Evolutionary conservation across 1,139 yeast genomes (phyloP), one percentile per base, ranked within the genome.

Genomic region (Saccharomyces uvarum): DNA sequence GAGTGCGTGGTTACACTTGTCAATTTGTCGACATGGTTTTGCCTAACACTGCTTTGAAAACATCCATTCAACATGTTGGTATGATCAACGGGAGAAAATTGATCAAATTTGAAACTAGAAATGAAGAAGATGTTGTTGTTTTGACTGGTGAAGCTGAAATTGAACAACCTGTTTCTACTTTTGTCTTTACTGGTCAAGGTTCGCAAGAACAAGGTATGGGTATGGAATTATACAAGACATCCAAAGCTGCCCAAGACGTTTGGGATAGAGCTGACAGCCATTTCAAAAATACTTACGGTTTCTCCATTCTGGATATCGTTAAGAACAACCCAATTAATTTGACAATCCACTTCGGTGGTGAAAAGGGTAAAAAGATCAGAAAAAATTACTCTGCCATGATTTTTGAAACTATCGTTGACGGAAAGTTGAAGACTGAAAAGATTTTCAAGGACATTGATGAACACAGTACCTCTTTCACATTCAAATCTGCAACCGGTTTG

Each of bases 151-250:
- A 90, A 76, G 99, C 99, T 54, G 99, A 93, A 77, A 91, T 95
- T 68, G 98, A 93, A 67, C 99, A 93, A 76, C 99, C 99, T 52
- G 86, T 86, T 56, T 88, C 99, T 51, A 86, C 99, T 19, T 93
- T 88, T 71, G 97, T 93, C 57, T 93, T 95, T 77, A 93, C 99
- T 63, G 99, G 99, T 72, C 99, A 93, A 80, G 99, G 99, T 72
- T 91, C 99, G 57, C 99, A 93, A 77, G 99, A 95, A 75, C 99
- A 95, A 78, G 98, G 98, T 71, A 93, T 93, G 99, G 99, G 99
- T 78, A 93, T 93, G 99, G 99, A 95, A 74, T 81, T 93, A 70
- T 93, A 93, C 75, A 85, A 84, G 61, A 80, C 89, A 52, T 88
- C 97, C 54, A 89, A 82, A 47, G 97, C 95, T 71, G 99, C 99